Conservation (phyloP, 768 basidiomycete genomes). For the Rhizopogon vulgaris region DNA sequence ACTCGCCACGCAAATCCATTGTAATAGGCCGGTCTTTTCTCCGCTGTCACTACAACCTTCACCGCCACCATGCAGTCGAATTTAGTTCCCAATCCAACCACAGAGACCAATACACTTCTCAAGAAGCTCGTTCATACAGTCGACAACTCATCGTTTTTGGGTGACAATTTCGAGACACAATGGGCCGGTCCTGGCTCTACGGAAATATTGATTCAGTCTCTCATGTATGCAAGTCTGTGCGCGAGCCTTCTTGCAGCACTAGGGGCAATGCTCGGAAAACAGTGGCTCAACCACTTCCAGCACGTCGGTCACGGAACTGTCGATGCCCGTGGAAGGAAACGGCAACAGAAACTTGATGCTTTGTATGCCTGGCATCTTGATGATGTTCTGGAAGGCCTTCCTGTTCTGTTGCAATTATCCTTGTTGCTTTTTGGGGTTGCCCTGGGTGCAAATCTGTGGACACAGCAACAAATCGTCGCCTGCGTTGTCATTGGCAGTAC, state of each 20-base stretch:
- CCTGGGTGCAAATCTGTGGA: constrained; percentile 11
- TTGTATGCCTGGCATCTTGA: constrained; percentile 14
- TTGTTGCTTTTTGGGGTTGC: constrained; percentile 15
- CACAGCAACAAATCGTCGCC: constrained; percentile 4
- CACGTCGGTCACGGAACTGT: constrained; percentile 8
- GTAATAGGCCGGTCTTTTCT: constrained; percentile 36
- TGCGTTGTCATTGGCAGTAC: constrained; percentile 8
- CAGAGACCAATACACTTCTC: constrained; percentile 22
- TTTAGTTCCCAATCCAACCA: constrained; percentile 25
- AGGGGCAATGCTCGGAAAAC: constrained; percentile 14
- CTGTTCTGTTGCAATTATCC: constrained; percentile 15
- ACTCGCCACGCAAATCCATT: background rate
- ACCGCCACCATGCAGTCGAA: constrained; percentile 29
- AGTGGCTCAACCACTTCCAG: constrained; percentile 10
- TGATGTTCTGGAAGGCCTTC: constrained; percentile 8
- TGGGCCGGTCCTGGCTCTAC: constrained; percentile 14
- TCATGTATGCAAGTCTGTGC: constrained; percentile 16
- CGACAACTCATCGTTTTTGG: constrained; percentile 8
- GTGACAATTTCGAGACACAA: background rate
- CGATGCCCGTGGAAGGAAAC: constrained; percentile 9
- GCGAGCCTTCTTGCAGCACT: constrained; percentile 17
- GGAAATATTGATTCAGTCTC: constrained; percentile 10
- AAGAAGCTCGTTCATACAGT: constrained; percentile 10
- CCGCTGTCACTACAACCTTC: constrained; percentile 33
- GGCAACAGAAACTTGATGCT: constrained; percentile 14